Percentiles rank a stretch among this genome's conserved stretches.
Evolutionary conservation across 768 basidiomycete genomes (phyloP).

Genomic region (Russula compacta): DNA sequence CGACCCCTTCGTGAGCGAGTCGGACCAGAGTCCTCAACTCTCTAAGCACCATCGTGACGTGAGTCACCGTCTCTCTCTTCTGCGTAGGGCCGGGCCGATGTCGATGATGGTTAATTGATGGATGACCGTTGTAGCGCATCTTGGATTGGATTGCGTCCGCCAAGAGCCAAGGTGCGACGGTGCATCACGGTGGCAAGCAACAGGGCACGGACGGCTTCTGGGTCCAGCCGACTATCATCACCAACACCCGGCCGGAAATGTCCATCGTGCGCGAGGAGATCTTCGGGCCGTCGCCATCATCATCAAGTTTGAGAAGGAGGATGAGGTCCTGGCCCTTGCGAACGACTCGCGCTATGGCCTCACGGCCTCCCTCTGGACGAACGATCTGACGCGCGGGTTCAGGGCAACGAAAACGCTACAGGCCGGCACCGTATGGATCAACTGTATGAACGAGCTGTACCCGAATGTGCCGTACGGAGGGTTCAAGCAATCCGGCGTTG

Average conservation of each 20-base stretch:
- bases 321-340: conserved; percentile 58
- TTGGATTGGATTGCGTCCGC: conserved; percentile 54
- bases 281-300: conserved; percentile 58
- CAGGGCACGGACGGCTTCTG: conserved; percentile 51
- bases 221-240: conserved; percentile 55
- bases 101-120: not conserved
- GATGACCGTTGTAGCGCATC: conserved; percentile 35
- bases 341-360: conserved; percentile 87
- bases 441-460: conserved; percentile 26
- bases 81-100: too few species aligned
- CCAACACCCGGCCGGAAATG: conserved; percentile 47
- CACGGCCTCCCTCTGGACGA: conserved; percentile 77
- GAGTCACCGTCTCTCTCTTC: conserved; percentile 18
- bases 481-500: conserved; percentile 67
- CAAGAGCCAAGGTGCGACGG: conserved; percentile 46
- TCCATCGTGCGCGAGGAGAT: conserved; percentile 51
- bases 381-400: conserved; percentile 67
- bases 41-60: conserved; percentile 68
- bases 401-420: conserved; percentile 63
- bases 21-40: conserved; percentile 71
- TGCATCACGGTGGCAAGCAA: conserved; percentile 44
- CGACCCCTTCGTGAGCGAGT: conserved; percentile 52
- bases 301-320: conserved; percentile 53
- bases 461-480: conserved; percentile 48
- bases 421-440: conserved; percentile 75